Base-by-base conservation (phyloP, 139 green algal genomes). In the Coccomyxa sp. region DNA sequence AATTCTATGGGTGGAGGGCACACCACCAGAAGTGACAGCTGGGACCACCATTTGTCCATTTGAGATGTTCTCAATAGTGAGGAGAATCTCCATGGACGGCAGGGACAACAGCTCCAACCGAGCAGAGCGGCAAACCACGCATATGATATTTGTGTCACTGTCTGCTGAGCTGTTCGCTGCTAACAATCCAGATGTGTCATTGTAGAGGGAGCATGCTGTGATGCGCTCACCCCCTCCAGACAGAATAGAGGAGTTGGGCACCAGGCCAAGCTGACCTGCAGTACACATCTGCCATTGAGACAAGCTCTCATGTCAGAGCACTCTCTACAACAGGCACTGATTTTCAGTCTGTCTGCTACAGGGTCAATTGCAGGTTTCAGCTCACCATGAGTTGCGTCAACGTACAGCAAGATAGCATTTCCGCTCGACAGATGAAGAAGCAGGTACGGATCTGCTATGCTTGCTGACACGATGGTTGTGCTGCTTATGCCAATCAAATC, bases 371-470 rank as follows among this genome's bases (percentile, higher is more conserved):
- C 38, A 51, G 38, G 76, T n/a, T 51, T 77, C 67, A 57, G 68
- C 58, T 13, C 3, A 86, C 83, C 83, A 81, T 77, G 45, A 30
- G 82, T 79, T 30, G 30, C 10, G 71, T 88, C 75, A 3, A 74
- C 74, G 16, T 16, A 79, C 51, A 95, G 87, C 57, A 95, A 82
- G 10, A 88, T 67, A 10, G 84, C 88, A 0, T 74, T 67, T 67
- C 91, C 89, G 27, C 92, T 83, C 21, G 86, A 89, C n/a, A 97
- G 83, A 21, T 84, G 84, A 58, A 96, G 81, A 66, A 95, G 81
- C 0, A 95, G 85, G 76, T 91, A 94, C 0, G 91, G 90, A 74
- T 95, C 90, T 0, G 31, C 51, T 30, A 96, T 84, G 57, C 90
- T 78, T 0, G 91, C 93, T 23, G 84, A 84, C 15, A 77, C 38